Percentiles rank a stretch among this genome's conserved stretches.
Conservation (phyloP, 352 stramenopile species). For the Phytophthora podocarpi region DNA sequence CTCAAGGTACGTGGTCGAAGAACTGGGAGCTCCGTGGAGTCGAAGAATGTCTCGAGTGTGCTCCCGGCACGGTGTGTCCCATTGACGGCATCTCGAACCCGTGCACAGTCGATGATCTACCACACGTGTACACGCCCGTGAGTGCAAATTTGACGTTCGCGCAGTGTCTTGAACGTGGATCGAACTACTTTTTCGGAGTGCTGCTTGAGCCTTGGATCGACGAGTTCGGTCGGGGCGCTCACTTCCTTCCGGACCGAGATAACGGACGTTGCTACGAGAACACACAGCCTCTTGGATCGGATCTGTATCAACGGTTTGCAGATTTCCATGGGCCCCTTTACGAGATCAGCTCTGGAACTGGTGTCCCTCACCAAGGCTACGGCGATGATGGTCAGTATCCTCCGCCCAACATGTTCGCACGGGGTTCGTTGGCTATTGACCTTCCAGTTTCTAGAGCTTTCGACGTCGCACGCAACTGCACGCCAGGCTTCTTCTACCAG, state of each 20-base stretch:
- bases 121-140: slow-evolving; percentile 89
- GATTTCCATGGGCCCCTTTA: slow-evolving; percentile 95
- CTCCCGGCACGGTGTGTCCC: slow-evolving; percentile 92
- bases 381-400: slow-evolving; percentile 79
- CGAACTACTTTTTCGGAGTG: slow-evolving; percentile 94
- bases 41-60: slow-evolving; percentile 92
- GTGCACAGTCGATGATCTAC: slow-evolving; percentile 92
- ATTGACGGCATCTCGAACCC: slow-evolving; percentile 96
- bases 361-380: slow-evolving; percentile 93
- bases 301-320: slow-evolving; percentile 93
- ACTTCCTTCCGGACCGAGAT: slow-evolving; percentile 86
- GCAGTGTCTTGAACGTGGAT: slow-evolving; percentile 88
- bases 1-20: slow-evolving; percentile 97
- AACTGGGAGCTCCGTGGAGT: slow-evolving; percentile 97
- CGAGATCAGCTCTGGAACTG: slow-evolving; percentile 86
- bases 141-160: slow-evolving; percentile 82
- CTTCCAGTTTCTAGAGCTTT: slow-evolving; percentile 82
- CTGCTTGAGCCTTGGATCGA: slow-evolving; percentile 96
- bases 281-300: slow-evolving; percentile 78
- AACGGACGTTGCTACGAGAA: slow-evolving; percentile 95
- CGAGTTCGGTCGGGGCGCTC: slow-evolving; percentile 87
- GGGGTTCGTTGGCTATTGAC: slow-evolving; percentile 89
- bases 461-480: slow-evolving; percentile 94
- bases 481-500: slow-evolving; percentile 87
- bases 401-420: slow-evolving; percentile 83